Percentiles rank a stretch among this genome's conserved stretches.
Evolutionary conservation across 768 basidiomycete genomes (phyloP).

Genomic region (Suillus bovinus): DNA sequence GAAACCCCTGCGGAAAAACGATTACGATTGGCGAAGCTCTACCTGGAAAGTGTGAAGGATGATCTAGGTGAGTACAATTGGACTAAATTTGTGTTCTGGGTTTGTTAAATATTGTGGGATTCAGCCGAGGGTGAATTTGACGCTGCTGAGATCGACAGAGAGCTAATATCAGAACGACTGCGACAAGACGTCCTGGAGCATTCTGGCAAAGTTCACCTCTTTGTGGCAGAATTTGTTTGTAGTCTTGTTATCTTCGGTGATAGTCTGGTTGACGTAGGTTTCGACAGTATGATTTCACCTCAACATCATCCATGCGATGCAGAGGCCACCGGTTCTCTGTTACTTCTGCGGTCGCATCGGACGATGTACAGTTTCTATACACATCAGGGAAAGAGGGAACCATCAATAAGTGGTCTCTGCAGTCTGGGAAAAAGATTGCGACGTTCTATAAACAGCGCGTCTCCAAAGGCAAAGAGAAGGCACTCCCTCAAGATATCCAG

Average conservation of each 20-base stretch:
- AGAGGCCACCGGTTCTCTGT: conserved; percentile 78
- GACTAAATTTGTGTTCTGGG: conserved; percentile 1
- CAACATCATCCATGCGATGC: conserved; percentile 50
- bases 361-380: conserved; percentile 74
- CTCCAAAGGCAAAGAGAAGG: conserved; percentile 61
- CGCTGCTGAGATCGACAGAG: conserved; percentile 93
- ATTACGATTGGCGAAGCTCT: conserved; percentile 85
- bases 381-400: conserved; percentile 90
- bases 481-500: conserved; percentile 44
- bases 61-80: conserved; percentile 51
- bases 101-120: conserved; percentile 2
- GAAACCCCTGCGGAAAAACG: conserved; percentile 96
- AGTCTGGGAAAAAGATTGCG: conserved; percentile 56
- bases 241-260: not conserved
- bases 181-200: conserved; percentile 92
- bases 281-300: conserved; percentile 56
- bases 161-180: conserved; percentile 85
- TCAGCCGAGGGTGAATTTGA: conserved; percentile 88
- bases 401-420: conserved; percentile 84
- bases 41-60: conserved; percentile 82
- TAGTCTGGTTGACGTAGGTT: not conserved
- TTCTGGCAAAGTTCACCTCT: conserved; percentile 83
- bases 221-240: conserved; percentile 72
- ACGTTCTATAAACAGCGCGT: conserved; percentile 63
- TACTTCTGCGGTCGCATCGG: conserved; percentile 78